Evolutionary conservation across 495 filamentous ascomycete genomes (phyloP), one percentile per base, ranked within the genome.

Genomic region (Peziza echinospora): DNA sequence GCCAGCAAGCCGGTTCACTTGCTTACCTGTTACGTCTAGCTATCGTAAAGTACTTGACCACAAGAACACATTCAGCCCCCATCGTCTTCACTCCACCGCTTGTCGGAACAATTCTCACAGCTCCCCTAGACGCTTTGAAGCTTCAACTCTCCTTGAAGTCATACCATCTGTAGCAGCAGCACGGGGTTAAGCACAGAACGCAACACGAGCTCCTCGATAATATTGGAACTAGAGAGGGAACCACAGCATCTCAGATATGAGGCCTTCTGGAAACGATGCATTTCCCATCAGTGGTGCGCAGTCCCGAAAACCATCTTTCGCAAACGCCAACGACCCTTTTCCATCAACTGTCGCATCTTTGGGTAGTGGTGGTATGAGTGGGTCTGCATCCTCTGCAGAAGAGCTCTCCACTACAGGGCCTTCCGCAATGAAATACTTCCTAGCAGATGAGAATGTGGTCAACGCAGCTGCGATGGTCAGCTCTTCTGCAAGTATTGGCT

Each of bases 351-450:
- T 30, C 24, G 52, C 26, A 49, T 45, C 43, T 43, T 40, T 25
- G 45, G 28, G 45, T 37, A 30, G 45, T 47, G n/a, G 45, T 26
- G 45, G 24, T 40, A 21, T 25, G 28, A 37, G 45, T 21, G 45
- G 4, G 25, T 47, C 34, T 21, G 45, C 45, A 34, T 47, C 34
- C 11, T 30, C 26, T 39, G 45, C 28, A 21, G 34, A 47, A 47
- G 45, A 52, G 21, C 46, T 42, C n/a, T 46, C 49, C 23, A 23
- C 42, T 49, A 3, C 3, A 3, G 6, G 30, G 13, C 53, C 50
- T 47, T 60, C 67, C 28, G 67, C 70, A 21, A 74, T 75, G 68
- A 71, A 68, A 22, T 75, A 69, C 47, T 66, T 71, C 49, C 55
- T 76, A 34, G 66, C 65, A 47, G 68, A 72, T 49, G 73, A 75